Conservation (phyloP, 495 filamentous ascomycete genomes). For the Bathelium albidoporum region DNA sequence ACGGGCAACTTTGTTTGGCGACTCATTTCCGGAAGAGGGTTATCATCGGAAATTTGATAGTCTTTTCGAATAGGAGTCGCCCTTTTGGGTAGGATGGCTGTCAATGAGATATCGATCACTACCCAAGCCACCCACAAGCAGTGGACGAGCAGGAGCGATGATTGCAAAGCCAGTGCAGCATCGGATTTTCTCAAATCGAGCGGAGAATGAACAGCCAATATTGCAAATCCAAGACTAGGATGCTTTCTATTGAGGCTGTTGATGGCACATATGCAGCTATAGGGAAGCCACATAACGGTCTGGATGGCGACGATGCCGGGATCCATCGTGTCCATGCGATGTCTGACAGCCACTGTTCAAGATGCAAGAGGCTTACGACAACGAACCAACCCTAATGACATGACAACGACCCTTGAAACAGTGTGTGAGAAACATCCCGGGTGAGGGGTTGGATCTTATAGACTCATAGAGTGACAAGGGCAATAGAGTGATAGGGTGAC, state of each 20-base stretch:
- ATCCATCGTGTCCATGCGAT: background rate
- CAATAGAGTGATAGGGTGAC: background rate
- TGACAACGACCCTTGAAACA: background rate
- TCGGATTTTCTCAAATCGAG: background rate
- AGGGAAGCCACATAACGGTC: background rate
- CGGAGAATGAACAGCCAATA: background rate
- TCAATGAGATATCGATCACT: background rate
- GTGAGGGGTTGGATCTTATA: too few relatives aligned
- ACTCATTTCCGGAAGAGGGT: background rate
- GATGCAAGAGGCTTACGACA: too few relatives aligned
- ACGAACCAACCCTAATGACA: background rate
- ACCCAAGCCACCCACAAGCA: background rate
- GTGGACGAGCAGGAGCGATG: background rate
- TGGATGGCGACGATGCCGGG: background rate
- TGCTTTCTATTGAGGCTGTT: too few relatives aligned
- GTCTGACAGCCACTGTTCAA: background rate
- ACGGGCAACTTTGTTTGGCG: background rate
- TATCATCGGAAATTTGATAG: background rate
- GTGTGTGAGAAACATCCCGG: too few relatives aligned
- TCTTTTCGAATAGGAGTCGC: background rate
- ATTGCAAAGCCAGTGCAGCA: background rate
- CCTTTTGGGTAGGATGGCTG: background rate
- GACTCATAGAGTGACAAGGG: too few relatives aligned
- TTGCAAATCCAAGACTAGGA: background rate
- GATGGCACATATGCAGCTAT: background rate